A percentile compares a stretch with the other conserved stretches of the same genome.
Conservation (phyloP, 768 basidiomycete genomes). For the Lepiota subincarnata region DNA sequence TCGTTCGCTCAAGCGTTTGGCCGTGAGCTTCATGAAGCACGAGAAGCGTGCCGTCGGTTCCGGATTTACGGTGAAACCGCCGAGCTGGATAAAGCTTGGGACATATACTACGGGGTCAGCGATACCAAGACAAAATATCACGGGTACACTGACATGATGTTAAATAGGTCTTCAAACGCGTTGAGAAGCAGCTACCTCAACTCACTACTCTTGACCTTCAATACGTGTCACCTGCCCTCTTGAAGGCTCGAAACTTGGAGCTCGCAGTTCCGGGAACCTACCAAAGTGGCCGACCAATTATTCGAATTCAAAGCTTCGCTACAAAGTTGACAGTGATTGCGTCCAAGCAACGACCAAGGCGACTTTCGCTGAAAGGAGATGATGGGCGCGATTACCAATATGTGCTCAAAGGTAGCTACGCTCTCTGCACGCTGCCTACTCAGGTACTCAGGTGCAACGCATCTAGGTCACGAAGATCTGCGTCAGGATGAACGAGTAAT, state of each 20-base stretch:
- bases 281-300: conserved; percentile 78
- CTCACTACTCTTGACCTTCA: conserved; percentile 90
- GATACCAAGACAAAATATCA: background rate
- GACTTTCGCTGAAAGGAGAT: conserved; percentile 79
- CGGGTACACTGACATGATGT: background rate
- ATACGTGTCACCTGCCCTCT: conserved; percentile 91
- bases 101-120: conserved; percentile 91
- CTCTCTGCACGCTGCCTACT: background rate
- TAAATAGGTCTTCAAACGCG: conserved; percentile 85
- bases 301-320: conserved; percentile 80
- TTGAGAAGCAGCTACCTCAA: conserved; percentile 89
- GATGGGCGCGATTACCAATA: conserved; percentile 95
- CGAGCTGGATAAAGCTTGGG: conserved; percentile 97
- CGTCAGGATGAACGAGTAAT: conserved; percentile 99
- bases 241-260: conserved; percentile 86
- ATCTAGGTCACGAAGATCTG: conserved; percentile 90
- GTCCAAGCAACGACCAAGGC: conserved; percentile 94
- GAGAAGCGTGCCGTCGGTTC: conserved; percentile 86
- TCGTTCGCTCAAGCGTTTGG: conserved; percentile 95
- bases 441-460: background rate
- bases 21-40: conserved; percentile 86
- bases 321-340: conserved; percentile 90
- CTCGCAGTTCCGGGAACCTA: conserved; percentile 98
- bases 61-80: conserved; percentile 80
- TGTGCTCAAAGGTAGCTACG: conserved; percentile 72